Conservation (phyloP, 2,329 filamentous ascomycete species). For the Pestalotiopsis fici region DNA sequence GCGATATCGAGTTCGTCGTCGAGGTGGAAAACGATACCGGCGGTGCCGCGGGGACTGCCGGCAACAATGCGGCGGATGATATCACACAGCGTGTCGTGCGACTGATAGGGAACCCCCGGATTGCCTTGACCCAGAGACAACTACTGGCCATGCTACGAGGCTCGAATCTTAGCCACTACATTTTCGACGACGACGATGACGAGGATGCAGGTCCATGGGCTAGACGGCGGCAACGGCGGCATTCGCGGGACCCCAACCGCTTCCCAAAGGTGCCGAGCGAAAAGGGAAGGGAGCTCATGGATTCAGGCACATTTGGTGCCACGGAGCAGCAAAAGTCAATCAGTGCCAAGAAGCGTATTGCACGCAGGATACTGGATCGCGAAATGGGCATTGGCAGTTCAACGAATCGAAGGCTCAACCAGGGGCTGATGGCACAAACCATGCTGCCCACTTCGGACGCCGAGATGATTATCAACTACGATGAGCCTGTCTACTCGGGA, state of each 20-base stretch:
- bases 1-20: constrained; percentile 28
- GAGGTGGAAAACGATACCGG: constrained; percentile 32
- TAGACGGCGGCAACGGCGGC: constrained; percentile 45
- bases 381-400: constrained; percentile 74
- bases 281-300: constrained; percentile 76
- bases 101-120: constrained; percentile 1
- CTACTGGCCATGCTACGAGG: constrained; percentile 41
- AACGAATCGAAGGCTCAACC: constrained; percentile 60
- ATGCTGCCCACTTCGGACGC: constrained; percentile 77
- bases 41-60: constrained; percentile 15
- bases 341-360: constrained; percentile 60
- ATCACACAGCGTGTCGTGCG: background rate
- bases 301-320: constrained; percentile 76
- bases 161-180: constrained; percentile 35
- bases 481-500: constrained; percentile 86
- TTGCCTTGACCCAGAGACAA: constrained; percentile 34
- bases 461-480: constrained; percentile 87
- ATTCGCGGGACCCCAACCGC: constrained; percentile 50
- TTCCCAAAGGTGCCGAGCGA: constrained; percentile 87
- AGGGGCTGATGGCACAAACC: constrained; percentile 66
- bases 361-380: constrained; percentile 74
- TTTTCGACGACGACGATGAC: constrained; percentile 34
- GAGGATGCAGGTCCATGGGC: constrained; percentile 37
- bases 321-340: constrained; percentile 52
- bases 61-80: constrained; percentile 19